Percentiles rank a stretch among this genome's conserved stretches.
Evolutionary conservation across 306 rosid species (phyloP).

Genomic region (Senna tora): DNA sequence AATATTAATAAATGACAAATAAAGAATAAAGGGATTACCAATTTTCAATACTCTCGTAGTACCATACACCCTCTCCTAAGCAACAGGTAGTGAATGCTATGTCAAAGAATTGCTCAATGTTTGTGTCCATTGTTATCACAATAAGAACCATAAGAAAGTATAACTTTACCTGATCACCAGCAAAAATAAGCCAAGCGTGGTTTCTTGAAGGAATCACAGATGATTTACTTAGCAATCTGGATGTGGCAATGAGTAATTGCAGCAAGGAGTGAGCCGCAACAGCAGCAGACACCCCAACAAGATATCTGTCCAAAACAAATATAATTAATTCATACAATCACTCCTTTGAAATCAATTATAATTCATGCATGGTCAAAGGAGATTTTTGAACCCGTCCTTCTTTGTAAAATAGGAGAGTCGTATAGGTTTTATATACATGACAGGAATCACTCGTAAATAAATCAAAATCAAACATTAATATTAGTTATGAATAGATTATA

Average conservation of each 20-base stretch:
- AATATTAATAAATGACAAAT: too few relatives aligned
- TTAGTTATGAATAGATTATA: background rate
- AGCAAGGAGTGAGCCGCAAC: slow-evolving; percentile 76
- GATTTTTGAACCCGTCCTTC: background rate
- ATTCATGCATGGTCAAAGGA: background rate
- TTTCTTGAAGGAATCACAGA: slow-evolving; percentile 71
- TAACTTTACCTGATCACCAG: slow-evolving; percentile 78
- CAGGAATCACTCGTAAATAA: background rate
- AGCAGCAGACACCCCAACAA: slow-evolving; percentile 75
- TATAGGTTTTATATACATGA: background rate
- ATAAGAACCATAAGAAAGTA: background rate
- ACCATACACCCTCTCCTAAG: too few relatives aligned
- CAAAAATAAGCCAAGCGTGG: slow-evolving; percentile 83
- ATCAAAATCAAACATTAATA: background rate
- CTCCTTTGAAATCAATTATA: background rate
- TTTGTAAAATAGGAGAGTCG: background rate
- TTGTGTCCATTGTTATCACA: background rate
- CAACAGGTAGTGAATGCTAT: background rate
- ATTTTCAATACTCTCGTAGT: too few relatives aligned
- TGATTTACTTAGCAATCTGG: slow-evolving; percentile 61
- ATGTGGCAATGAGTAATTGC: slow-evolving; percentile 66
- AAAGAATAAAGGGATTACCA: too few relatives aligned
- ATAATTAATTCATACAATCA: background rate
- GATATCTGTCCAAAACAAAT: slow-evolving; percentile 58
- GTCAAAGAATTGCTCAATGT: background rate